A percentile compares a stretch with the other conserved stretches of the same genome.
Conservation (phyloP, 75 land plant genomes). For the Picea glauca region DNA sequence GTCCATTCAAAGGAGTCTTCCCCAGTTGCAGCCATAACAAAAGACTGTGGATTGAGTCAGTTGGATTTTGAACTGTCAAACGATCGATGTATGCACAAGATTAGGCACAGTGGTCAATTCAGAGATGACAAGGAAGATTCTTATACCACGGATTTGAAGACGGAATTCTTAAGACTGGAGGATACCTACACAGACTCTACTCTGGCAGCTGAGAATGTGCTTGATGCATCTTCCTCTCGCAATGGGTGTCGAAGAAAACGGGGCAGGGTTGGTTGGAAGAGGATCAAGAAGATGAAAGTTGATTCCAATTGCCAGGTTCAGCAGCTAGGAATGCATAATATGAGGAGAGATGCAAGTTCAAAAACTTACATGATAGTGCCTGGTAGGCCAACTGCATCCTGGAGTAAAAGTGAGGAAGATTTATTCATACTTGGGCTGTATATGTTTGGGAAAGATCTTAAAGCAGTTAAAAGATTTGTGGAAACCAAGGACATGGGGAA, state of each 20-base stretch:
- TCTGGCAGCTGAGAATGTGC: neutral
- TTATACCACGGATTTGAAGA: constrained; percentile 2
- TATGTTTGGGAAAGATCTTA: constrained; percentile 59
- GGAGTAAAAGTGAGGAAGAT: constrained; percentile 44
- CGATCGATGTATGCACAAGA: neutral
- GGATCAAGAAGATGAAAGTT: neutral
- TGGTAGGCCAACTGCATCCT: constrained; percentile 20
- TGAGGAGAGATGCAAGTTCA: neutral
- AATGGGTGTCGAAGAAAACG: neutral
- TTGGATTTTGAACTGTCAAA: neutral
- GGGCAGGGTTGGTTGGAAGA: neutral
- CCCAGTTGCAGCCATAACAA: neutral
- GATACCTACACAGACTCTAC: neutral
- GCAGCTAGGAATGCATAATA: neutral
- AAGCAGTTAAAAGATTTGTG: constrained; percentile 35
- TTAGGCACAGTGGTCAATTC: neutral
- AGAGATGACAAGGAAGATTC: neutral
- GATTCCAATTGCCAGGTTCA: neutral
- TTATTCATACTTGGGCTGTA: constrained; percentile 68
- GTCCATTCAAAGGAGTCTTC: neutral
- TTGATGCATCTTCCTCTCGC: neutral
- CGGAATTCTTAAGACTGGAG: neutral
- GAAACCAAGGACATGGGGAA: constrained; percentile 45
- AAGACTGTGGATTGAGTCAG: neutral
- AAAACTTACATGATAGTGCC: constrained; percentile 27